Base-by-base conservation (phyloP, 2,329 filamentous ascomycete species). In the Colletotrichum kahawae region DNA sequence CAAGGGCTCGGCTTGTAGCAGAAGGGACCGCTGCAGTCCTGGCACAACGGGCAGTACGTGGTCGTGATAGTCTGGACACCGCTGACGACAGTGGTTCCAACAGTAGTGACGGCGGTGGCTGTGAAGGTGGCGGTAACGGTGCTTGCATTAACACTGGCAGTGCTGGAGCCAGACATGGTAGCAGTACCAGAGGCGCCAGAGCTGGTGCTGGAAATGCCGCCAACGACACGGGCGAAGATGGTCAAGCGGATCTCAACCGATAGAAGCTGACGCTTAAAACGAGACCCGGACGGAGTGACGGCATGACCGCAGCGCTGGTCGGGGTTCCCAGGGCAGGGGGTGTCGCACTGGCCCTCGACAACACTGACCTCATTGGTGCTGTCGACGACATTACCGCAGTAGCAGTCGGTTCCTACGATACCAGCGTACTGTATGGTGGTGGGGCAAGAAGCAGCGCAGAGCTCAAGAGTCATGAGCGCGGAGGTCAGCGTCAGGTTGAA, bases 271-370 rank as follows among this genome's bases (percentile, higher is more conserved):
- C 64, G 70, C 31, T 62, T 73, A 14, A 16, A 16, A 13, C 67
- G 34, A 27, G 13, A 29, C 2, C 24, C 12, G 21, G 51, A 27
- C 12, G 56, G 62, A 27, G 72, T 67, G 14, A 80, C 69, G 18
- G 80, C 76, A 13, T 87, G 87, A 34, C 88, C 87, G 77, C 88
- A 89, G 70, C 82, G 81, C 77, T 87, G 77, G 4, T 31, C n/a
- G 0, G 76, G 70, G 71, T 88, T 80, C 2, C 87, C 87, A 0
- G 87, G 85, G 71, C 88, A 89, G 0, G 80, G 79, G 2, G 77
- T 77, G 65, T 84, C 78, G 74, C 88, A 88, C 43, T 64, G 71
- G 5, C 18, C 24, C 27, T 76, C 74, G 51, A 16, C 24, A 27
- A 70, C 77, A 24, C 21, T 51, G 5, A 64, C 33, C 43, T 38